Evolutionary conservation across 257 asterid species (phyloP), one percentile per base, ranked within the genome.

Genomic region (Paraleonurus japonicus): DNA sequence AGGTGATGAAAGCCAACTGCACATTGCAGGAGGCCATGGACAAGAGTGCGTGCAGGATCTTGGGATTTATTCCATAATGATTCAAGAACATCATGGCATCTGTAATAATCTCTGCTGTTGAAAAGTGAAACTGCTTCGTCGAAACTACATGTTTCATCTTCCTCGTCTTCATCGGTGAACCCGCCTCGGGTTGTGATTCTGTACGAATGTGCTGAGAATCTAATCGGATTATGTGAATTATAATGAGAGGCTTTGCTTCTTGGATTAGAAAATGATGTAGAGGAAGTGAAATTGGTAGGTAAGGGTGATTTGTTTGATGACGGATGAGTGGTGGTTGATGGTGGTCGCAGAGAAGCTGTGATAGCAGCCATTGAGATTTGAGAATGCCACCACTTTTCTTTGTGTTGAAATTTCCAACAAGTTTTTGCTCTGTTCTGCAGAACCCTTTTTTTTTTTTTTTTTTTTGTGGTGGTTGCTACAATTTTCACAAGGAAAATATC

Each of bases 1-100:
- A 92, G 95, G 79, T 92, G 98, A 75, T 92, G 96, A 13, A 92
- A 88, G 63, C 96, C 98, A 1, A 90, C 95, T 22, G 96, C 95
- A 27, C 96, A 88, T 59, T 92, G 96, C 19, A 90, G 79, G 57
- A 90, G 81, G 48, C 85, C 96, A 12, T 90, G 98, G 30, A 88
- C 70, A 2, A 92, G 91, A 20, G 91, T 86, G 19, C 95, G 82
- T 0, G 77, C 66, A 16, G 92, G 95, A 33, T 90, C 96, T 61
- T 90, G 76, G 7, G 96, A 84, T 4, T 64, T 35, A 43, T 81
- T 82, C 96, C 98, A 90, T 4, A 92, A 65, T 7, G 83, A 77
- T 76, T 92, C 96, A 7, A 90, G 95, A 68, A 88, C 88, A 17
- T 88, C 98, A 37, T 92, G 98, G 76, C 98, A 92, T 80, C 74